A percentile compares a stretch with the other conserved stretches of the same genome.
These are phyloP conservation scores for Gracilaria vermiculophylla DNA, from an alignment of 23 red algal genomes.

Conservation along the genomic window DNA sequence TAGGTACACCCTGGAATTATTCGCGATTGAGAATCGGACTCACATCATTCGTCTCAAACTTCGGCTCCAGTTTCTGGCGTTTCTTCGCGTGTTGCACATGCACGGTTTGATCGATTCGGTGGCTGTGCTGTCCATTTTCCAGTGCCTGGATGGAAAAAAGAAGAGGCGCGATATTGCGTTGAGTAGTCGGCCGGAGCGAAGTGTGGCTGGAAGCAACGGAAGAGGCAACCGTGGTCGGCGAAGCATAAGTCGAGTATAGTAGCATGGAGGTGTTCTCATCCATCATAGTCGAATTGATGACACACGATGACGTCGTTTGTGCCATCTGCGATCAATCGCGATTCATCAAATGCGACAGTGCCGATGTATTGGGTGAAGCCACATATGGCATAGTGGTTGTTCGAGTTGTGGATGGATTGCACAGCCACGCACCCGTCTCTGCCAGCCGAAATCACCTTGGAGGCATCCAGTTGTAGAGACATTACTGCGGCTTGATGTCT, in stretches of 20 bases:
- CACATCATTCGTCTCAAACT: conserved; percentile 30
- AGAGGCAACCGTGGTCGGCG: neutral
- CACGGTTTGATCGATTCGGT: conserved; percentile 52
- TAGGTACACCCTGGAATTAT: conserved; percentile 49
- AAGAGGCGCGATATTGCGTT: conserved; percentile 49
- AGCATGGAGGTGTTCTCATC: neutral
- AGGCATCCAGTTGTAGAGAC: conserved; percentile 39
- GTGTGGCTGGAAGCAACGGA: neutral
- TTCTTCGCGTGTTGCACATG: conserved; percentile 43
- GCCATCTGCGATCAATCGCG: conserved; percentile 41
- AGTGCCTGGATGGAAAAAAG: conserved; percentile 61
- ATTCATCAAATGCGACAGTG: conserved; percentile 42
- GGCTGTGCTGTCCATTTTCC: conserved; percentile 52
- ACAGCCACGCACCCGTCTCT: conserved; percentile 46
- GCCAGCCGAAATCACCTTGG: conserved; percentile 31
- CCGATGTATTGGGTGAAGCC: conserved; percentile 57
- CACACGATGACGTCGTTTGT: conserved; percentile 55
- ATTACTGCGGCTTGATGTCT: conserved; percentile 37
- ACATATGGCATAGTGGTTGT: conserved; percentile 21
- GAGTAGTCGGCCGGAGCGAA: conserved; percentile 36
- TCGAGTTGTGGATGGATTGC: neutral
- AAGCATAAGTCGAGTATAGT: neutral
- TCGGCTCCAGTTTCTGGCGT: conserved; percentile 46
- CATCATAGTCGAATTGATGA: conserved; percentile 39
- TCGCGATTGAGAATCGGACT: conserved; percentile 39